Conservation (phyloP, 352 stramenopile genomes). For the Phytophthora chlamydospora region DNA sequence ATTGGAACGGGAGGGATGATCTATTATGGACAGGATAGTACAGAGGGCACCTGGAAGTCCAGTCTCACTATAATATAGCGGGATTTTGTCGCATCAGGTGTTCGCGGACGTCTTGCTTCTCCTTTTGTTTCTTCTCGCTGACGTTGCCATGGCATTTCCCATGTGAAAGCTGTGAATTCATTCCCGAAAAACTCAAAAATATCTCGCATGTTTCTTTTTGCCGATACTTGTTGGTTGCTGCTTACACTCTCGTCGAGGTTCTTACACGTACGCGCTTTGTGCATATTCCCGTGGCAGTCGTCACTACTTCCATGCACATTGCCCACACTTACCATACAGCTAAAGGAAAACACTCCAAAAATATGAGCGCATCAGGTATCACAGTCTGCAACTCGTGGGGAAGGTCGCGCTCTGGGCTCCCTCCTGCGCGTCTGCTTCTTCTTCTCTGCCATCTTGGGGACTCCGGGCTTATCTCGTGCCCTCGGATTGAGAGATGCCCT, state of each 20-base stretch:
- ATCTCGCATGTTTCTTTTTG: slow-evolving; percentile 14
- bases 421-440: slow-evolving; percentile 6
- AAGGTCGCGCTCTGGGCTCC: slow-evolving; percentile 18
- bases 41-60: slow-evolving; percentile 20
- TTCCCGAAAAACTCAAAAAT: neutral
- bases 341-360: slow-evolving; percentile 29
- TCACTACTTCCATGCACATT: slow-evolving; percentile 18
- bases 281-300: slow-evolving; percentile 11
- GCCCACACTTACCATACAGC: slow-evolving; percentile 17
- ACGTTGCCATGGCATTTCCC: too few species aligned
- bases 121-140: neutral
- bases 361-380: slow-evolving; percentile 15
- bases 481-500: slow-evolving; percentile 7
- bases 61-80: slow-evolving; percentile 39
- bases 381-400: slow-evolving; percentile 4
- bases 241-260: slow-evolving; percentile 10
- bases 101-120: neutral
- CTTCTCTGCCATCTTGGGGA: slow-evolving; percentile 2
- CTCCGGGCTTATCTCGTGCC: slow-evolving; percentile 6
- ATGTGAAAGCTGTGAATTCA: neutral
- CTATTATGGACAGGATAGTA: slow-evolving; percentile 38
- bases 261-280: slow-evolving; percentile 16
- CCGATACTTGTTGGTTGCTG: slow-evolving; percentile 18
- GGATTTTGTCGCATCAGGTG: slow-evolving; percentile 21
- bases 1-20: slow-evolving; percentile 32